Base-by-base conservation (phyloP, 2,329 filamentous ascomycete species). In the Colletotrichum liriopes region DNA sequence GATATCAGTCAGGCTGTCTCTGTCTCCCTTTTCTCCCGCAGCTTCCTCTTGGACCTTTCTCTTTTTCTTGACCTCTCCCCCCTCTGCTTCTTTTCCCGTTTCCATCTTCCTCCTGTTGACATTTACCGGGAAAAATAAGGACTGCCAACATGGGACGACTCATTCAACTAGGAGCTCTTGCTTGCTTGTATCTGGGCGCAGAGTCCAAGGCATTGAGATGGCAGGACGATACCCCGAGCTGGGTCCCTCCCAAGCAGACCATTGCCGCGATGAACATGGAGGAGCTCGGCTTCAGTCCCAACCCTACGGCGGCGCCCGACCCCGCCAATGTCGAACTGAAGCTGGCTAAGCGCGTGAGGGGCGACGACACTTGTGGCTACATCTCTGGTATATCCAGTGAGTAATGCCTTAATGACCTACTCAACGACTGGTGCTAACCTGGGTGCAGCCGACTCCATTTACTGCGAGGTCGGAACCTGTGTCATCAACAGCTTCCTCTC, bases 361-460 rank as follows among this genome's bases (percentile, higher is more conserved):
- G 65, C 5, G 76, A 78, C 52, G 79, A 81, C 51, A 82, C 80
- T 0, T 82, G 80, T 67, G 81, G 72, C 51, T 82, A 80, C 54
- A 73, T 82, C 41, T 74, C 72, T 55, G 79, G 79, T 39, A 70
- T 74, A 29, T 47, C 55, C 6, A 77, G 79, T 77, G 49, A 72
- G 78, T 74, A 12, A 14, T 16, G 9, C 6, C 14, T 4, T 26
- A 20, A 11, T 23, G 14, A 18, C 32, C 71, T 56, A 65, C 65
- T 43, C 20, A 2, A 1, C 60, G 77, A 76, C 47, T 2, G 52
- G 49, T 54, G 35, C 56, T 71, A 14, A 73, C 23, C 37, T 20
- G 9, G 20, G 16, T 7, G 9, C 56, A 73, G 72, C 69, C 20
- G 45, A 61, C 16, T 76, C 81, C 1, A 67, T 82, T 2, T 80